Conservation (phyloP, 805 yeast species). For the Teunomyces funiuensis region DNA sequence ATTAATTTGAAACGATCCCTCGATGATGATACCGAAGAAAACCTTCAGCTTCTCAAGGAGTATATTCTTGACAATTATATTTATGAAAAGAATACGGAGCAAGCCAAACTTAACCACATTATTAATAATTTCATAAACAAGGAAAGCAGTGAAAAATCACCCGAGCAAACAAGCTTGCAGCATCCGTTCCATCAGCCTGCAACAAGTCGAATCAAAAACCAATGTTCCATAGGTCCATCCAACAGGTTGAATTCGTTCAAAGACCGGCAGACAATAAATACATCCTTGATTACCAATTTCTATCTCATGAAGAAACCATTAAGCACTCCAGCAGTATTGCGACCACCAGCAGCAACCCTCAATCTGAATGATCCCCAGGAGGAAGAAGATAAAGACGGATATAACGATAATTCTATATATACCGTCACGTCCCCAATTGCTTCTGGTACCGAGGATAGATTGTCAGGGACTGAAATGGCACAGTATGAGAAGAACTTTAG, state of each 20-base stretch:
- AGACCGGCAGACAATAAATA: not conserved
- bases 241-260: not conserved
- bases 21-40: slow-evolving; percentile 9
- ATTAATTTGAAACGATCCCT: not conserved
- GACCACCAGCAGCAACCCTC: slow-evolving; percentile 29
- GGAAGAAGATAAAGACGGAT: not conserved
- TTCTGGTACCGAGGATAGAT: not conserved
- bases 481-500: not conserved
- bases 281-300: slow-evolving; percentile 14
- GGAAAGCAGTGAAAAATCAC: not conserved
- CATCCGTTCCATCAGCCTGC: slow-evolving; percentile 8
- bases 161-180: not conserved
- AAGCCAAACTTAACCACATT: slow-evolving; percentile 8
- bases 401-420: slow-evolving; percentile 4
- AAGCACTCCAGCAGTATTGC: slow-evolving; percentile 52
- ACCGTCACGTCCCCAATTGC: slow-evolving; percentile 9
- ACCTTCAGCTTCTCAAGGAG: slow-evolving; percentile 12
- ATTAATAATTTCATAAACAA: slow-evolving; percentile 7
- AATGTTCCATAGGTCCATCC: not conserved
- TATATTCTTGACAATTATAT: slow-evolving; percentile 16
- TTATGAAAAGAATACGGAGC: slow-evolving; percentile 15
- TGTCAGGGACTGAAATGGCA: too few species aligned
- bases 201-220: slow-evolving; percentile 6
- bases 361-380: not conserved
- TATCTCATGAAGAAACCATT: slow-evolving; percentile 48